Base-by-base conservation (phyloP, 2,329 filamentous ascomycete species). In the Cryphonectria radicalis region DNA sequence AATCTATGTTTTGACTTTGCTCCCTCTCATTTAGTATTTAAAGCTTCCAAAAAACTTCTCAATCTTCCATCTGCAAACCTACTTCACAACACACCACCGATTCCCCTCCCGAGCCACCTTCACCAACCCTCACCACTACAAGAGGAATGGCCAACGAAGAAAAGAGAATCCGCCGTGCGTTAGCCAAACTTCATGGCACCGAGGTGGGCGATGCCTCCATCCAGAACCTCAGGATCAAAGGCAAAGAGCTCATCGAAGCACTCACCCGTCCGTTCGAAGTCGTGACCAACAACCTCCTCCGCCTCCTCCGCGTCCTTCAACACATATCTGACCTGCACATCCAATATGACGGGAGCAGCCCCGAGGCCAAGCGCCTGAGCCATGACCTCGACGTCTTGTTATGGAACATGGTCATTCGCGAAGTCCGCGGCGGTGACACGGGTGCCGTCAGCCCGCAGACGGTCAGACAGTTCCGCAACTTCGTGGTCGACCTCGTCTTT, bases 231-330 rank as follows among this genome's bases (percentile, higher is more conserved):
- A 40, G 6, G 32, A 37, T 62, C 59, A 2, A 62, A 11, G 59
- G 59, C 14, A 14, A 37, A 19, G 19, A 40, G 7, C 59, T 62
- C 59, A 40, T 62, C 22, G 17, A 40, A 4, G 22, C 32, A 13
- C 59, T 62, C 59, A 62, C 59, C 8, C 32, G 17, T 7, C 32
- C 59, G 17, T 37, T 8, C 59, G 7, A 6, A 17, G 10, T 62
- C 59, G 11, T 62, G 32, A 62, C 32, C 32, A 62, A 62, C 59
- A 62, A 62, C 14, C 59, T 62, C 11, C 32, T 62, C 32, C 32
- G 35, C 7, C 17, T 62, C 17, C 59, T 62, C 32, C 59, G 32
- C 35, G 32, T 62, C 32, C 2, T 62, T 7, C 14, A 35, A 14
- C 59, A 62, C 57, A 14, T 60, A 6, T 60, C 57, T 22, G 57